A percentile compares a stretch with the other conserved stretches of the same genome.
Evolutionary conservation across 805 yeast species (phyloP).

Genomic region (Tetrapisispora phaffii): DNA sequence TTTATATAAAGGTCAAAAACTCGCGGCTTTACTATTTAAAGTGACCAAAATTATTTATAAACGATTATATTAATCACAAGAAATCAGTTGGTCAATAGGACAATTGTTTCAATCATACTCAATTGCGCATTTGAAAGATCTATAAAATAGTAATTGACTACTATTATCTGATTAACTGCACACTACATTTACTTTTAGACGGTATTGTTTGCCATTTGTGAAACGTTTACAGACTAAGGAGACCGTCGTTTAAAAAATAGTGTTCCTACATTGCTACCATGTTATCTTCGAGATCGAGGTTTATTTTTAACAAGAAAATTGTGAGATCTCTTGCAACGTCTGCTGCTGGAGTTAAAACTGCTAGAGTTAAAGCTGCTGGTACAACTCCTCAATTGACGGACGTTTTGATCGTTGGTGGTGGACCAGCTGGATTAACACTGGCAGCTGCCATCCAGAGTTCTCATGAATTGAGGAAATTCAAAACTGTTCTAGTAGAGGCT

Average conservation of each 20-base stretch:
- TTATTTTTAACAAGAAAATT: neutral
- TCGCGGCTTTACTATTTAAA: neutral
- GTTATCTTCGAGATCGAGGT: neutral
- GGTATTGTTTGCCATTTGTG: neutral
- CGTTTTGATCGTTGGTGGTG: constrained; percentile 88
- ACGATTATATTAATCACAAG: neutral
- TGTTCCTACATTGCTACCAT: neutral
- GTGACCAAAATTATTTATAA: neutral
- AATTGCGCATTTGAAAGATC: too few relatives aligned
- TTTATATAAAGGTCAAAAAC: neutral
- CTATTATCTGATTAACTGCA: neutral
- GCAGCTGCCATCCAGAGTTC: constrained; percentile 72
- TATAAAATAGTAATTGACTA: neutral
- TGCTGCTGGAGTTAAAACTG: neutral
- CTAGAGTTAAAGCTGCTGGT: neutral
- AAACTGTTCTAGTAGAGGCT: constrained; percentile 67
- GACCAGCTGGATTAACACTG: constrained; percentile 90
- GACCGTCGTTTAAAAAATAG: neutral
- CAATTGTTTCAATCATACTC: too few relatives aligned
- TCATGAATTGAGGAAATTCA: constrained; percentile 47
- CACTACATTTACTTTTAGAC: too few relatives aligned
- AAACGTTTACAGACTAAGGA: neutral
- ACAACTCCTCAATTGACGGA: constrained; percentile 37
- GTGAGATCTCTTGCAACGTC: constrained; percentile 13
- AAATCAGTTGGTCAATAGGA: neutral